phyloP scores from a whole-genome alignment of 345 rosid genomes.

The Murraya koenigii region DNA sequence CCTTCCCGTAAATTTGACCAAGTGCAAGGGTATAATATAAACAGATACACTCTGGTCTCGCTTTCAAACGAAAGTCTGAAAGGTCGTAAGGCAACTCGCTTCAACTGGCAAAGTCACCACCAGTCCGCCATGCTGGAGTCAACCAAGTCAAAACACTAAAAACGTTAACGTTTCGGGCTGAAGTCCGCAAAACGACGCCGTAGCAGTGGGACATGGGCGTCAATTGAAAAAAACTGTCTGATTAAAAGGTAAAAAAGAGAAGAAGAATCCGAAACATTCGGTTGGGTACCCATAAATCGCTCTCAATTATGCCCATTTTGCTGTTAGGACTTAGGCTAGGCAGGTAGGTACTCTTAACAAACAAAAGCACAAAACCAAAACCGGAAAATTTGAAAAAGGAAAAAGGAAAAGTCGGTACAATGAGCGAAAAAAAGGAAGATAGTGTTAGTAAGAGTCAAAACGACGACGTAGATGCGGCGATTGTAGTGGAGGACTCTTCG shows the following conservation, averaged over 20 bases:
- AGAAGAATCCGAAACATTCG: slow-evolving; percentile 27
- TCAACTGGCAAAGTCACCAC: slow-evolving; percentile 16
- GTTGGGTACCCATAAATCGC: neutral
- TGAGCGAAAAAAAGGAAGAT: slow-evolving; percentile 26
- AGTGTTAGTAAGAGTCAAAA: slow-evolving; percentile 14
- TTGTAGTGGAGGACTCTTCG: neutral
- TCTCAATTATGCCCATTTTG: slow-evolving; percentile 27
- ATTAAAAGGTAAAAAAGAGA: slow-evolving; percentile 14
- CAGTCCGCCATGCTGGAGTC: neutral
- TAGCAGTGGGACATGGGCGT: slow-evolving; percentile 22
- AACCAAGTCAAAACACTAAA: neutral
- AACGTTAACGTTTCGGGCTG: neutral
- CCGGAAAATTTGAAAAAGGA: neutral
- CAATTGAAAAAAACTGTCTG: slow-evolving; percentile 21
- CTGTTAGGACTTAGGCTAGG: slow-evolving; percentile 33
- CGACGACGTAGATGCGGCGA: slow-evolving; percentile 1
- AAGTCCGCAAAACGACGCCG: neutral
- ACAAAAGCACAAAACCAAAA: slow-evolving; percentile 8
- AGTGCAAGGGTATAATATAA: neutral
- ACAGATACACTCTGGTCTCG: neutral
- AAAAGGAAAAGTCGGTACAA: slow-evolving; percentile 13
- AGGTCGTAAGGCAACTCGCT: neutral
- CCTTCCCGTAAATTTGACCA: neutral
- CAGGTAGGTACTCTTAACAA: slow-evolving; percentile 39
- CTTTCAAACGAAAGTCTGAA: slow-evolving; percentile 22